These are phyloP conservation scores for Backusella luteola DNA, from an alignment of 192 early-diverging fungal species.

Conservation along the genomic window DNA sequence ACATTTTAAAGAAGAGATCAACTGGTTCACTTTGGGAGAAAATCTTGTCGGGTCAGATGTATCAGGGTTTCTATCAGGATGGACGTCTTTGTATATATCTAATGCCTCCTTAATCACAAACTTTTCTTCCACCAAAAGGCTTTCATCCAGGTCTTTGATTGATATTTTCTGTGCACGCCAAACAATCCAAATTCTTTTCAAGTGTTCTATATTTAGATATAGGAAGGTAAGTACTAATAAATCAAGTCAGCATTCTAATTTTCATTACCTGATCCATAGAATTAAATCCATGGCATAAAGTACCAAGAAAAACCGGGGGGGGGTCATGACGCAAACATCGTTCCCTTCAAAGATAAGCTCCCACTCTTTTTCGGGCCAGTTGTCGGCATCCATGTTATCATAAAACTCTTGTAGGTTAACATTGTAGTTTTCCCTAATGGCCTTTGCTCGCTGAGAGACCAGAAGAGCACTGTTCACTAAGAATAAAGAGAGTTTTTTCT, in stretches of 20 bases:
- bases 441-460: slow-evolving; percentile 77
- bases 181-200: slow-evolving; percentile 52
- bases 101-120: no score
- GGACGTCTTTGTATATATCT: no score
- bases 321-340: slow-evolving; percentile 84
- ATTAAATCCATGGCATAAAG: slow-evolving; percentile 24
- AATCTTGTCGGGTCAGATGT: slow-evolving; percentile 29
- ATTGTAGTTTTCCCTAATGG: slow-evolving; percentile 66
- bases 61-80: no score
- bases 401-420: slow-evolving; percentile 58
- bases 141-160: no score
- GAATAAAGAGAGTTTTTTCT: slow-evolving; percentile 63
- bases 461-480: slow-evolving; percentile 71
- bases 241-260: background rate
- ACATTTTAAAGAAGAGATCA: slow-evolving; percentile 59
- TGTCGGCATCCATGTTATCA: slow-evolving; percentile 64
- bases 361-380: slow-evolving; percentile 61
- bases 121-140: no score
- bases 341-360: slow-evolving; percentile 42
- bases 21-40: slow-evolving; percentile 67
- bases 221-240: background rate
- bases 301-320: slow-evolving; percentile 87
- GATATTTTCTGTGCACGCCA: slow-evolving; percentile 62
- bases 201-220: slow-evolving; percentile 34
- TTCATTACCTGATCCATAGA: background rate